These are phyloP conservation scores for Aegilops bicornis DNA, from an alignment of 176 grass and related monocot species.

Conservation along the genomic window DNA sequence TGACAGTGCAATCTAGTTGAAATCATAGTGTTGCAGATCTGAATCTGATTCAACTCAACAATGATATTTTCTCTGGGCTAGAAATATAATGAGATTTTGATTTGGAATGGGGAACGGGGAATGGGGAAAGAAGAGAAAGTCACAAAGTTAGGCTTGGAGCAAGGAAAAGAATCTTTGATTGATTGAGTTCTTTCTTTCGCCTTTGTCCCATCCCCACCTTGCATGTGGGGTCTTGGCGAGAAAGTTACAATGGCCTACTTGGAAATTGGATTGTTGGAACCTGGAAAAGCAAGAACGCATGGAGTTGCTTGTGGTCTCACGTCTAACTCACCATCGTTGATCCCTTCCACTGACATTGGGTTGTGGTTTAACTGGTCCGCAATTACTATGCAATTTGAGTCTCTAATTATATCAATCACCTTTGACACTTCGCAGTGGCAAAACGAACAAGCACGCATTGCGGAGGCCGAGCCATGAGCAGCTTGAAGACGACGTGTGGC, in stretches of 20 bases:
- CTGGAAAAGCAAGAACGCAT: neutral
- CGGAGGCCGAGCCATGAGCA: slow-evolving; percentile 64
- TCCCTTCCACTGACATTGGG: neutral
- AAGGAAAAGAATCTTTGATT: slow-evolving; percentile 41
- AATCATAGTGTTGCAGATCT: neutral
- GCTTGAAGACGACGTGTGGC: slow-evolving; percentile 72
- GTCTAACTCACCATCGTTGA: neutral
- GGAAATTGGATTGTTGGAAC: slow-evolving; percentile 14
- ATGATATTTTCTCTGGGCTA: neutral
- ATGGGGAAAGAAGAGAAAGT: neutral
- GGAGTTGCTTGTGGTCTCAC: neutral
- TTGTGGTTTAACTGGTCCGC: neutral
- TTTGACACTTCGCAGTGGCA: slow-evolving; percentile 42
- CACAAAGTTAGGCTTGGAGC: slow-evolving; percentile 22
- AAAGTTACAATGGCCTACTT: slow-evolving; percentile 41
- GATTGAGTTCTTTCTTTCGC: slow-evolving; percentile 38
- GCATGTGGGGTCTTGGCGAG: slow-evolving; percentile 44
- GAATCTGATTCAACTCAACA: neutral
- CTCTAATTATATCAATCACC: neutral
- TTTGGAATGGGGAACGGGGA: slow-evolving; percentile 8
- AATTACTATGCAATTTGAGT: neutral
- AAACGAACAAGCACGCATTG: slow-evolving; percentile 27
- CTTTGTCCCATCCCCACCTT: slow-evolving; percentile 62
- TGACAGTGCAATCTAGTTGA: neutral
- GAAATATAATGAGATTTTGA: neutral